Base-by-base conservation (phyloP, 192 early-diverging fungal species). In the Tieghemiomyces parasiticus region DNA sequence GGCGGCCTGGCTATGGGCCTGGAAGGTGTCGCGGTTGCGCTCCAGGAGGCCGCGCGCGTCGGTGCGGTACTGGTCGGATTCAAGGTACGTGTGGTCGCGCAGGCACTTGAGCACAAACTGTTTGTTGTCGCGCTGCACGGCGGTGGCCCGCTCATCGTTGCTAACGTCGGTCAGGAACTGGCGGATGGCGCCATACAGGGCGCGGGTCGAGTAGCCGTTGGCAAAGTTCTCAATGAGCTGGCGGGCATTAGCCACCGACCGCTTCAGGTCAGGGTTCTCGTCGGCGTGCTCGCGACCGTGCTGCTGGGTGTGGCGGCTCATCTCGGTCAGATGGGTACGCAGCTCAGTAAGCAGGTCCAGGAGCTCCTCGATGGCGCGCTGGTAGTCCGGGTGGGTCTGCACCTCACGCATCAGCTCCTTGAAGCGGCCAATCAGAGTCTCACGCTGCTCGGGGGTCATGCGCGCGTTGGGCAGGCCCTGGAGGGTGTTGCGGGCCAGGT, bases 191-290 rank as follows among this genome's bases (percentile, higher is more conserved):
- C 52, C 34, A 35, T 73, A 65, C 49, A 80, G 64, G 29, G 63
- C 65, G 49, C 73, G 69, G 13, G 77, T 69, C 2, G 72, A 70
- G 33, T 71, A 60, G 51, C 68, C 61, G 58, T 69, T 67, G 60
- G 78, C 71, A 68, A 80, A 75, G 63, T 78, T 78, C 60, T 80
- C 78, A 32, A 80, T 55, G 13, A 80, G 65, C 29, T 63, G 25
- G 45, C 73, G 72, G 26, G 78, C 74, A 58, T 71, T 76, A 46
- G 54, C 24, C 14, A 61, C 35, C 28, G 69, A 69, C 33, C 63
- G 35, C 14, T 68, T 45, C 24, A 56, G 34, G 34, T 56, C 54
- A 1, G 20, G 32, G 19, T 34, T 16, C 31, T 30, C 19, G 32
- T 12, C 30, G 16, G 14, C 8, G 16, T 3, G 13, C 3, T 31